Evolutionary conservation across 768 basidiomycete species (phyloP).

Genomic region (Phanerochaete carnosa): DNA sequence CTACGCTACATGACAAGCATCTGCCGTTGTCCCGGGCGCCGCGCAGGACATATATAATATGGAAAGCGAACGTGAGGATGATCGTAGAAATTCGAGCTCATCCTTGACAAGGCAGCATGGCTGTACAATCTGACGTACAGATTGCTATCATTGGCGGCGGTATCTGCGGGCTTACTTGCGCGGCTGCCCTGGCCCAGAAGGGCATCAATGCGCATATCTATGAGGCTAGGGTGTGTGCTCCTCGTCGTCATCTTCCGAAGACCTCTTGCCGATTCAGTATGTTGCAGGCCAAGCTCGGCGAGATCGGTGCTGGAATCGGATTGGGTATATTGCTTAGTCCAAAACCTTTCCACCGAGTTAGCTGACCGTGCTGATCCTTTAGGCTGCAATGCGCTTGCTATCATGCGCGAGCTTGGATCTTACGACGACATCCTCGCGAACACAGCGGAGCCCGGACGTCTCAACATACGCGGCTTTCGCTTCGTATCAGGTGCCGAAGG

Average conservation of each 20-base stretch:
- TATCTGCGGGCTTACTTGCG: conserved; percentile 49
- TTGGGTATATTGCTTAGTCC: background rate
- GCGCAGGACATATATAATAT: too few species aligned
- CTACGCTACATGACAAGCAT: too few species aligned
- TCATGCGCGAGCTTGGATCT: conserved; percentile 2
- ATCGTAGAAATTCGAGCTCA: too few species aligned
- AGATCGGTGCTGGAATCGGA: conserved; percentile 9
- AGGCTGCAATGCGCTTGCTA: conserved; percentile 6
- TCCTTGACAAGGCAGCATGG: background rate
- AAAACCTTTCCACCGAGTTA: background rate
- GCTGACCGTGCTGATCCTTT: background rate
- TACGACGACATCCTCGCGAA: background rate
- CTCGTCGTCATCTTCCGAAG: too few species aligned
- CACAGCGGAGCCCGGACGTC: background rate
- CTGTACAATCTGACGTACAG: background rate
- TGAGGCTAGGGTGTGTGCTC: conserved; percentile 49
- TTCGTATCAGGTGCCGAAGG: background rate
- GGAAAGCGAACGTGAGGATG: too few species aligned
- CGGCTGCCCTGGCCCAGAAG: conserved; percentile 37
- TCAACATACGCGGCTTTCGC: background rate
- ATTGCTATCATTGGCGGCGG: conserved; percentile 56
- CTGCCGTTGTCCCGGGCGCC: too few species aligned
- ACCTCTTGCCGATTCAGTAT: background rate
- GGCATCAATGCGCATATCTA: conserved; percentile 48
- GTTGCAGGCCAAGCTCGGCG: conserved; percentile 1